Evolutionary conservation across 2,329 filamentous ascomycete species (phyloP).

Genomic region (Lachnellula subtilissima): DNA sequence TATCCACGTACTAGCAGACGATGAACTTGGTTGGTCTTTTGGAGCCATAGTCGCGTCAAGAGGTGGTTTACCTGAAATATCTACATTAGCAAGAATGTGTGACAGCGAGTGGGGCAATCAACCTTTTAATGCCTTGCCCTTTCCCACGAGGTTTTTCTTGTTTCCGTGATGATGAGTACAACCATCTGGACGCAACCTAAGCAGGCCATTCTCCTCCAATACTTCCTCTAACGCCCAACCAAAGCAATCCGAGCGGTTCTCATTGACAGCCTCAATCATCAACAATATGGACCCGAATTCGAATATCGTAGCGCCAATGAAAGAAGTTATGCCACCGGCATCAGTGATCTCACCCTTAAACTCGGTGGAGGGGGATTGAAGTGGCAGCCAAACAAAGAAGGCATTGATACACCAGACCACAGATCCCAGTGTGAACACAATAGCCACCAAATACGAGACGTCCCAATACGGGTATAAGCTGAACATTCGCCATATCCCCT

Average conservation of each 20-base stretch:
- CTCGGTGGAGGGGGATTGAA: slow-evolving; percentile 45
- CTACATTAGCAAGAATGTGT: slow-evolving; percentile 2
- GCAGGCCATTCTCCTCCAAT: slow-evolving; percentile 27
- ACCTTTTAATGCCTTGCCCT: slow-evolving; percentile 20
- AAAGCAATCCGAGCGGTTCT: slow-evolving; percentile 60
- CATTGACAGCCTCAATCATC: slow-evolving; percentile 65
- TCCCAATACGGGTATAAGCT: slow-evolving; percentile 51
- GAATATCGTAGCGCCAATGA: slow-evolving; percentile 65
- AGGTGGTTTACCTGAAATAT: slow-evolving; percentile 11
- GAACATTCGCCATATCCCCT: slow-evolving; percentile 43
- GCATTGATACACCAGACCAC: slow-evolving; percentile 54
- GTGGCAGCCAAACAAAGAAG: slow-evolving; percentile 60
- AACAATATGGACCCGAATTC: slow-evolving; percentile 59
- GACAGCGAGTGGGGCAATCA: neutral
- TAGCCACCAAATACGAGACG: slow-evolving; percentile 50
- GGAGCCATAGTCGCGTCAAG: slow-evolving; percentile 12
- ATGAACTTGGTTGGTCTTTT: slow-evolving; percentile 12
- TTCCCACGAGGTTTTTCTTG: slow-evolving; percentile 35
- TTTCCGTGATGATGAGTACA: slow-evolving; percentile 41
- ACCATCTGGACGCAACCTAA: slow-evolving; percentile 15
- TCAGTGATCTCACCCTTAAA: slow-evolving; percentile 49
- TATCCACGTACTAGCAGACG: slow-evolving; percentile 40
- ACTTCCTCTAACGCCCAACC: slow-evolving; percentile 60
- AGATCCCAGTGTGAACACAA: slow-evolving; percentile 49
- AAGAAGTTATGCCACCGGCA: slow-evolving; percentile 58